Evolutionary conservation across 2,329 filamentous ascomycete genomes (phyloP).

Genomic region (Capronia epimyces): DNA sequence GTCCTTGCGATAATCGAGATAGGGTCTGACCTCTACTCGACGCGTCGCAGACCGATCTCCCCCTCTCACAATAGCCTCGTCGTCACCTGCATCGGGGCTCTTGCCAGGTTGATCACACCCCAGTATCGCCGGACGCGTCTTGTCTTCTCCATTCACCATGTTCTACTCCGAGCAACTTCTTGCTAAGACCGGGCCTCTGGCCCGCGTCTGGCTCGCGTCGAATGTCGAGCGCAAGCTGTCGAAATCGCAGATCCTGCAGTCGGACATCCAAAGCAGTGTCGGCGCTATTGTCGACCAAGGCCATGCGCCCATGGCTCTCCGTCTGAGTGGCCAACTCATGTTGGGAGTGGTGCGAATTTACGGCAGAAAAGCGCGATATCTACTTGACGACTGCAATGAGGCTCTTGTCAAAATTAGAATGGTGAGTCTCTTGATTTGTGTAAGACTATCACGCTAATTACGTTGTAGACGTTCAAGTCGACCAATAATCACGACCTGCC

Average conservation of each 20-base stretch:
- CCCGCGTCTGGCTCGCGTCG: conserved; percentile 95
- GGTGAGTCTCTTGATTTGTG: conserved; percentile 50
- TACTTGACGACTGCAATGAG: conserved; percentile 96
- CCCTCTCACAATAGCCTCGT: not conserved
- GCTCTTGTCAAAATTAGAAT: conserved; percentile 97
- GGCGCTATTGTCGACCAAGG: conserved; percentile 89
- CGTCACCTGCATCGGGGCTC: not conserved
- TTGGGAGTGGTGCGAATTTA: conserved; percentile 97
- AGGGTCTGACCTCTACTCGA: conserved; percentile 2
- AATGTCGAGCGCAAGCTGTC: conserved; percentile 98
- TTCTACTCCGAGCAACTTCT: conserved; percentile 96
- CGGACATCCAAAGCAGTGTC: conserved; percentile 90
- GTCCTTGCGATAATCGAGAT: not conserved
- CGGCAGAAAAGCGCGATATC: conserved; percentile 90
- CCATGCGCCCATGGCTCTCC: conserved; percentile 89
- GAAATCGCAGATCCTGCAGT: conserved; percentile 91
- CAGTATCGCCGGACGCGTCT: not conserved
- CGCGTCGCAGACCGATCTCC: conserved; percentile 13
- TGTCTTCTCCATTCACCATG: conserved; percentile 51
- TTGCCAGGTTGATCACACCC: conserved; percentile 7
- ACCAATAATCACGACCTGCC: conserved; percentile 93
- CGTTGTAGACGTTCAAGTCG: conserved; percentile 75
- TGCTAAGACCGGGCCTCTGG: conserved; percentile 93
- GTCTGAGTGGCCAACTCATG: conserved; percentile 86
- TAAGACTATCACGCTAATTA: conserved; percentile 35